Percentiles rank a stretch among this genome's conserved stretches.
Conservation (phyloP, 768 basidiomycete genomes). For the Calocera cornea region DNA sequence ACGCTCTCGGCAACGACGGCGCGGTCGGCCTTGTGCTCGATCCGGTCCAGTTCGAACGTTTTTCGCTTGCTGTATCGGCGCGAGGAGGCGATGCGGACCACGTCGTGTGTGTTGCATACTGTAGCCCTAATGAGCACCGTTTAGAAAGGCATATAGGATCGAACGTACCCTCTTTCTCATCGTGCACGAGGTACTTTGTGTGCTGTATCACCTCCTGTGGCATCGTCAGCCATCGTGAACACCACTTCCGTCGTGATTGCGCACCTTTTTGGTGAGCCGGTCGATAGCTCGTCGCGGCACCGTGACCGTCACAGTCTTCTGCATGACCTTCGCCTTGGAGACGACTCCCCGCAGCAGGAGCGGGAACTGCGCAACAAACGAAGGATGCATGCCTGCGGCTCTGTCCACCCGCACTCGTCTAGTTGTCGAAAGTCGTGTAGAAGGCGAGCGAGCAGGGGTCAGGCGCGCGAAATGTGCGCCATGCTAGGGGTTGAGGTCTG, state of each 20-base stretch:
- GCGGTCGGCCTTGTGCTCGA: neutral
- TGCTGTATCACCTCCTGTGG: neutral
- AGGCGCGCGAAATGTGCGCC: neutral
- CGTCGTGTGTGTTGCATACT: neutral
- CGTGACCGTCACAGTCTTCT: neutral
- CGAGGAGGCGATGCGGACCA: neutral
- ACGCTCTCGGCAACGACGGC: neutral
- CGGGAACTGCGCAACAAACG: neutral
- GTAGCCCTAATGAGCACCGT: neutral
- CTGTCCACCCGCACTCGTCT: too few species aligned
- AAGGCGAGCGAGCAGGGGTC: neutral
- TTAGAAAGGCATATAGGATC: too few species aligned
- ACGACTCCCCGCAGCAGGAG: constrained; percentile 9
- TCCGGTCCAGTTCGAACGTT: neutral
- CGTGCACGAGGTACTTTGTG: constrained; percentile 1
- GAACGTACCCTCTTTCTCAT: neutral
- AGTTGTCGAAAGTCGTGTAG: too few species aligned
- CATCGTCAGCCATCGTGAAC: neutral
- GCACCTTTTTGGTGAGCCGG: neutral
- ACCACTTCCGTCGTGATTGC: neutral
- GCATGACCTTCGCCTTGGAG: constrained; percentile 9
- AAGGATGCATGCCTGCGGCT: neutral
- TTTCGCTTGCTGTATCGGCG: neutral
- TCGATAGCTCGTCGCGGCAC: constrained; percentile 1
- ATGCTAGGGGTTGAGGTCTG: neutral